These are phyloP conservation scores for Bretschneidera sinensis DNA, from an alignment of 345 rosid species.

Conservation along the genomic window DNA sequence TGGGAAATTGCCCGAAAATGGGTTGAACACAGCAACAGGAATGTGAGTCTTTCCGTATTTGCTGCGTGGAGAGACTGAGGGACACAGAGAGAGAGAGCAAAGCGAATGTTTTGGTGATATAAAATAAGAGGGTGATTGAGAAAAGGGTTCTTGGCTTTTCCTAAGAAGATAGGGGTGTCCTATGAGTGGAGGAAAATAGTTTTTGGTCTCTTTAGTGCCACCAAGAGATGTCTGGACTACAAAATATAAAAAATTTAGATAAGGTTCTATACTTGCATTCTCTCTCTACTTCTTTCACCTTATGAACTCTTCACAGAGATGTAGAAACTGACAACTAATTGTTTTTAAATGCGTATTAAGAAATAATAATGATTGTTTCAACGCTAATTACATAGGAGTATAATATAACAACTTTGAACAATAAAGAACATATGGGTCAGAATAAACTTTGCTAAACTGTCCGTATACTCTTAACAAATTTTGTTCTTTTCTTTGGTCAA, in stretches of 20 bases:
- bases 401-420: too few species aligned
- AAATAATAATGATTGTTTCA: background rate
- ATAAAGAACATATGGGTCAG: too few species aligned
- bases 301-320: background rate
- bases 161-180: slow-evolving; percentile 70
- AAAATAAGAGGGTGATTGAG: background rate
- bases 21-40: slow-evolving; percentile 16
- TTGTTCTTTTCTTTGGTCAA: too few species aligned
- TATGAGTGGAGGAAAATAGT: slow-evolving; percentile 58
- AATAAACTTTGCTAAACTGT: too few species aligned
- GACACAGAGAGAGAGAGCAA: slow-evolving; percentile 5
- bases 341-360: too few species aligned
- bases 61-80: slow-evolving; percentile 11
- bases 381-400: background rate
- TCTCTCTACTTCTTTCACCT: background rate
- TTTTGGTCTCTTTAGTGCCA: slow-evolving; percentile 25
- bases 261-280: background rate
- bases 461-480: too few species aligned
- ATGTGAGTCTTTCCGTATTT: slow-evolving; percentile 13
- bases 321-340: background rate
- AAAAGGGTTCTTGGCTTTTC: slow-evolving; percentile 45
- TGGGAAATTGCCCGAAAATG: slow-evolving; percentile 23
- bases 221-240: background rate
- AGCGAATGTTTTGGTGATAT: slow-evolving; percentile 7
- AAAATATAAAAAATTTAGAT: background rate